Base-by-base conservation (phyloP, 192 early-diverging fungal species). In the Phlyctochytrium planicorne region DNA sequence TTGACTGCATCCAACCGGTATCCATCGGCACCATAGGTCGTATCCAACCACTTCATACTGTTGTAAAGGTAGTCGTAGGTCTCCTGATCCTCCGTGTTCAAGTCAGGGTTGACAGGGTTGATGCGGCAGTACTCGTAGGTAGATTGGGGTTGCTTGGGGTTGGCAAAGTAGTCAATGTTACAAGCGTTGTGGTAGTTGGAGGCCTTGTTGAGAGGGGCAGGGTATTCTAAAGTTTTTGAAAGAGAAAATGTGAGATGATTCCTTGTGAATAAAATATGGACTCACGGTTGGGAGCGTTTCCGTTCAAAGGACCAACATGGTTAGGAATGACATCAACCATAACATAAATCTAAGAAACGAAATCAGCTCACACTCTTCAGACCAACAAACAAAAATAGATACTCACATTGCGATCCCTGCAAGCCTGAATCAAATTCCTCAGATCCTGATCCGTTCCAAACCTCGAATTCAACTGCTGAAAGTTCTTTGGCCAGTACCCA, bases 1-100 rank as follows among this genome's bases (percentile, higher is more conserved):
- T 68, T 81, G n/a, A 70, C 75, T 0, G 81, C 75, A 47, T 83
- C 81, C 6, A 83, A 65, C 24, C 81, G 70, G 52, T 84, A 55
- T 10, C 71, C 81, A 61, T 82, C 82, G 29, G 83, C 64, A 23
- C 59, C 60, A 62, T 73, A 82, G 36, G 50, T 73, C 24, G 25
- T 66, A 1, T 60, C 60, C 30, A 67, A 33, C 33, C 62, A 68
- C 3, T 52, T 33, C 16, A 81, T 55, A 25, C 66, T 60, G 0
- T 62, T 34, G 29, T 79, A 32, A 25, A 79, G 68, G 14, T 34
- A 40, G 34, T 72, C n/a, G 0, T 63, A 33, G 2, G 82, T 67
- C 17, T 30, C 34, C 34, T 24, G 24, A 37, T 82, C 66, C 68
- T 85, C 82, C 1, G 74, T 82, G 67, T 82, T 62, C 47, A 62